These are phyloP conservation scores for Desmodesmus armatus DNA, from an alignment of 139 green algal genomes.

Conservation along the genomic window DNA sequence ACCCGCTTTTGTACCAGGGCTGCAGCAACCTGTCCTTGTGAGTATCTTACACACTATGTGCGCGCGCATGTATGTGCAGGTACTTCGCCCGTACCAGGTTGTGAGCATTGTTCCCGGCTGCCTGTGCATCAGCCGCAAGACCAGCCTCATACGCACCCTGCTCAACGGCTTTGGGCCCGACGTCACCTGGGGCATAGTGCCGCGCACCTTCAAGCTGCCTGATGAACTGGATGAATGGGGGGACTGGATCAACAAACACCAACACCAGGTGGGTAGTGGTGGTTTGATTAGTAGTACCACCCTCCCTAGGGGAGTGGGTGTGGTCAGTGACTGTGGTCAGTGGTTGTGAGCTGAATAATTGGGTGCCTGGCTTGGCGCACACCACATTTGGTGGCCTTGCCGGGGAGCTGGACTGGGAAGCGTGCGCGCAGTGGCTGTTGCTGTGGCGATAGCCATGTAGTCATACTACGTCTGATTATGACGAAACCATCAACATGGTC, in stretches of 20 bases:
- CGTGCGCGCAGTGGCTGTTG: too few relatives aligned
- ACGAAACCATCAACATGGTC: too few relatives aligned
- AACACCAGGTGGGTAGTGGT: neutral
- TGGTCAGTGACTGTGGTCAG: too few relatives aligned
- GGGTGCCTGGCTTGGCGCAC: too few relatives aligned
- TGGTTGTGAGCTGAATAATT: too few relatives aligned
- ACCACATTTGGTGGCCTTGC: too few relatives aligned
- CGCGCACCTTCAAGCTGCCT: conserved; percentile 66
- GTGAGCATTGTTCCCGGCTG: conserved; percentile 69
- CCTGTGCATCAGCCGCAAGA: conserved; percentile 68
- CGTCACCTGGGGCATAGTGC: conserved; percentile 56
- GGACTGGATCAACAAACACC: conserved; percentile 14
- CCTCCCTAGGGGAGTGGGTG: too few relatives aligned
- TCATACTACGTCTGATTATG: too few relatives aligned
- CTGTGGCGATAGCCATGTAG: too few relatives aligned
- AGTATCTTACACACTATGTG: too few relatives aligned
- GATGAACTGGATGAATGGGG: conserved; percentile 68
- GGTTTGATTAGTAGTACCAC: neutral
- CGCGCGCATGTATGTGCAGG: conserved; percentile 18
- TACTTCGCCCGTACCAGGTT: conserved; percentile 57
- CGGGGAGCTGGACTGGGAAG: too few relatives aligned
- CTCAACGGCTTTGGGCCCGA: conserved; percentile 57
- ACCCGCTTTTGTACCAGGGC: too few relatives aligned
- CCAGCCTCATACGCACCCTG: conserved; percentile 60
- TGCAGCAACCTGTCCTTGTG: neutral